Evolutionary conservation across 1,284 basidiomycete genomes (phyloP).

Genomic region (Ustilago crameri): DNA sequence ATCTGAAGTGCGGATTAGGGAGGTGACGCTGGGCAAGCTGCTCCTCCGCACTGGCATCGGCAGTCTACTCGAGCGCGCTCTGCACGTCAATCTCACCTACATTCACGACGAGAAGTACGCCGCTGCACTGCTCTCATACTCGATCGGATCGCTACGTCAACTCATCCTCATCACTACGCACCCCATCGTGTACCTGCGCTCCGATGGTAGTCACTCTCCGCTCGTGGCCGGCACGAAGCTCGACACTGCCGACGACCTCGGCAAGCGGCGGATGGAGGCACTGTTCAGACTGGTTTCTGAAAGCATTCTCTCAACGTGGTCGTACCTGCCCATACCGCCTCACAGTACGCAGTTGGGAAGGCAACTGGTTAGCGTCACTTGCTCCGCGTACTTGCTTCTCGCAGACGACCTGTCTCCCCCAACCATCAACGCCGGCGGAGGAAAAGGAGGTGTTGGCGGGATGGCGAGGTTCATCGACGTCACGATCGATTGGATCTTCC

Average conservation of each 20-base stretch:
- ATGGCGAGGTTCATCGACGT: conserved; percentile 27
- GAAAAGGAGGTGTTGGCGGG: background rate
- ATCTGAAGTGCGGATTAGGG: background rate
- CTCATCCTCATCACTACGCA: conserved; percentile 32
- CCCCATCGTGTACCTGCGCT: conserved; percentile 8
- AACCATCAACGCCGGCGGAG: too few species aligned
- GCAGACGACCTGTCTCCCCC: conserved; percentile 13
- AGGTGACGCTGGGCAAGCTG: conserved; percentile 10
- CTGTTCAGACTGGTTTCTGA: conserved; percentile 23
- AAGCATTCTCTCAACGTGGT: conserved; percentile 36
- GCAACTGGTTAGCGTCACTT: conserved; percentile 20
- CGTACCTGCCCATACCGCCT: conserved; percentile 37
- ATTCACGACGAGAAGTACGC: conserved; percentile 29
- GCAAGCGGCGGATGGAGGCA: conserved; percentile 22
- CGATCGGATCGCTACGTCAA: conserved; percentile 24
- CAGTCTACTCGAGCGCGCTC: conserved; percentile 25
- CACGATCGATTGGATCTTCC: conserved; percentile 26
- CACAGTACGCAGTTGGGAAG: conserved; percentile 10
- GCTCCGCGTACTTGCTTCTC: conserved; percentile 10
- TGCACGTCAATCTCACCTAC: conserved; percentile 44
- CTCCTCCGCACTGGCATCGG: conserved; percentile 42
- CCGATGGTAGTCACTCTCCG: too few species aligned
- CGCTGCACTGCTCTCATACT: conserved; percentile 11
- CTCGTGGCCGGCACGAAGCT: background rate
- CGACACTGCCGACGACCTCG: conserved; percentile 15